Base-by-base conservation (phyloP, 164 flowering plant species). In the Buxus sempervirens region DNA sequence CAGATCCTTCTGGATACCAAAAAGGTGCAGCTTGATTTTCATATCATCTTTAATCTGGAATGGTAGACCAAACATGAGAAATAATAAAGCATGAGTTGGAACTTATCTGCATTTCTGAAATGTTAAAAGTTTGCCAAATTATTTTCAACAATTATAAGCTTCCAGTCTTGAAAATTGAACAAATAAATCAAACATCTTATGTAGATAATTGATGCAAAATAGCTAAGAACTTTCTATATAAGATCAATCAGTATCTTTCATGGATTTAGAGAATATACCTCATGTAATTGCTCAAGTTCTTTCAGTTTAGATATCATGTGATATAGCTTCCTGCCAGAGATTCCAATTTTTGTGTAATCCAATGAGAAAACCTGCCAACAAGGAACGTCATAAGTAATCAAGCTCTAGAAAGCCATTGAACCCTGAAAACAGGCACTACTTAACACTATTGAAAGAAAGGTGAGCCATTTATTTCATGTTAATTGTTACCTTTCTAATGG, bases 291-390 rank as follows among this genome's bases (percentile, higher is more conserved):
- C 42, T 68, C 75, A 41, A 75, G 26, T 60, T 75, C 78, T 75
- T 60, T 75, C 51, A 71, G 19, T 9, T 57, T 22, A 58, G 69
- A 75, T 22, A 72, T 67, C 62, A 68, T 13, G 59, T 67, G 61
- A 60, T 63, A 48, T 22, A 75, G 62, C 59, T 75, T 75, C 61
- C 61, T 60, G 27, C 72, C 27, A 32, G 66, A 61, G 55, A 59
- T 68, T 55, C 65, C 71, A 28, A 32, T 54, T 15, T 71, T 55
- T 54, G 54, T 55, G 22, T 67, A 65, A 53, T 71, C 72, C 55
- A 71, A 54, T 42, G 75, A 75, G 65, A 20, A 24, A 59, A 75
- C 60, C 78, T 75, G 78, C 71, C 23, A 22, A 56, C 2, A 67
- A 16, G 51, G 32, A 58, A 20, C 4, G 1, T 58, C 19, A 58